These are phyloP conservation scores for Aegilops umbellulata DNA, from an alignment of 176 grass and related monocot species.

Conservation along the genomic window DNA sequence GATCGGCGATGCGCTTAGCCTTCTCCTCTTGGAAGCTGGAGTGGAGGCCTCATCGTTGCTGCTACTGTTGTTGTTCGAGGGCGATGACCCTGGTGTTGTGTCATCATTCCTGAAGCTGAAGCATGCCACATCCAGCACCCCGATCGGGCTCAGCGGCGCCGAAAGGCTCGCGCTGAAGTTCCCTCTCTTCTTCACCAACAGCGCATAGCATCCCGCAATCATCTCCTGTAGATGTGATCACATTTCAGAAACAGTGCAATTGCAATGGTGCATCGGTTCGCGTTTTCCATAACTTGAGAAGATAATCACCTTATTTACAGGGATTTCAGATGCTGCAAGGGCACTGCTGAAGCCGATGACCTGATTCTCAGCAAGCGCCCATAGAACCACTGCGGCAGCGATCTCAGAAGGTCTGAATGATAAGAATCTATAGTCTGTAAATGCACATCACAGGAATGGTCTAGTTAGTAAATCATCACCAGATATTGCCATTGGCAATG, in stretches of 20 bases:
- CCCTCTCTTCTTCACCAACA: conserved; percentile 56
- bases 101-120: conserved; percentile 62
- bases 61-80: conserved; percentile 38
- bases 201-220: conserved; percentile 59
- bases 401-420: conserved; percentile 83
- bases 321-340: conserved; percentile 43
- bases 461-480: conserved; percentile 12
- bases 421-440: conserved; percentile 68
- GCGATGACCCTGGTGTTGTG: conserved; percentile 46
- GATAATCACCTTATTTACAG: conserved; percentile 68
- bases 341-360: conserved; percentile 18
- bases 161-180: conserved; percentile 29
- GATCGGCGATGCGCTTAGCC: conserved; percentile 38
- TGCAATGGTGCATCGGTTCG: not conserved
- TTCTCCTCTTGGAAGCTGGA: conserved; percentile 68
- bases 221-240: conserved; percentile 48
- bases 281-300: not conserved
- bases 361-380: conserved; percentile 36
- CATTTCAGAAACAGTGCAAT: conserved; percentile 24
- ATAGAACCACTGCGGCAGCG: conserved; percentile 56
- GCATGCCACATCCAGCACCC: conserved; percentile 60
- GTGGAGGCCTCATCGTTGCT: conserved; percentile 36
- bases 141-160: conserved; percentile 63
- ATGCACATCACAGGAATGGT: conserved; percentile 13
- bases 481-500: conserved; percentile 17